Conservation (phyloP, 1,139 yeast genomes). For the Geotrichum phurueaensis region DNA sequence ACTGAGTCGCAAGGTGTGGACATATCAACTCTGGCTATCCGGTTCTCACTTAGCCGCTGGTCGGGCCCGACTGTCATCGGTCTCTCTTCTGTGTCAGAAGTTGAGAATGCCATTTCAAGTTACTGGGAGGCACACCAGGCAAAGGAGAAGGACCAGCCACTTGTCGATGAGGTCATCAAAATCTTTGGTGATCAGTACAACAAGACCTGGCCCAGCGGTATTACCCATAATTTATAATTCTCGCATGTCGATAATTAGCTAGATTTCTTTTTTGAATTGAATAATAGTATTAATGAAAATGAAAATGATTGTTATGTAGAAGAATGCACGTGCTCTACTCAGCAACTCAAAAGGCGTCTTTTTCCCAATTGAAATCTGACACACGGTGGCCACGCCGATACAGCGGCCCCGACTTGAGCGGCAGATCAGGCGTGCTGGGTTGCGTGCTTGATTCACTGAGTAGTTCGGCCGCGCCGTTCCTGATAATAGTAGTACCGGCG, state of each 20-base stretch:
- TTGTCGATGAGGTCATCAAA: conserved; percentile 43
- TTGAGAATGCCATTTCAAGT: conserved; percentile 54
- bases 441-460: neutral
- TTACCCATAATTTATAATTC: conserved; percentile 30
- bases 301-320: neutral
- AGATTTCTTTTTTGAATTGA: neutral
- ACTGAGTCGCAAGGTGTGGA: conserved; percentile 45
- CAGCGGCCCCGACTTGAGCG: conserved; percentile 2
- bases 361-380: conserved; percentile 31
- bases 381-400: conserved; percentile 19
- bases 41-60: conserved; percentile 68
- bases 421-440: conserved; percentile 3
- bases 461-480: neutral
- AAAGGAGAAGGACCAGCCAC: conserved; percentile 39
- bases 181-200: conserved; percentile 50
- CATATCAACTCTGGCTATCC: conserved; percentile 73
- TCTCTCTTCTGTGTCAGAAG: conserved; percentile 55
- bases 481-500: neutral
- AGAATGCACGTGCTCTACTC: neutral
- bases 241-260: neutral
- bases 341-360: conserved; percentile 26
- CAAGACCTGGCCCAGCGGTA: conserved; percentile 72
- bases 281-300: neutral
- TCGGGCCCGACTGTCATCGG: conserved; percentile 67
- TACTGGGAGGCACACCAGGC: conserved; percentile 45